Percentiles rank a stretch among this genome's conserved stretches.
phyloP scores from a whole-genome alignment of 2,329 filamentous ascomycete genomes.

The Chaetomiaceae sp. region DNA sequence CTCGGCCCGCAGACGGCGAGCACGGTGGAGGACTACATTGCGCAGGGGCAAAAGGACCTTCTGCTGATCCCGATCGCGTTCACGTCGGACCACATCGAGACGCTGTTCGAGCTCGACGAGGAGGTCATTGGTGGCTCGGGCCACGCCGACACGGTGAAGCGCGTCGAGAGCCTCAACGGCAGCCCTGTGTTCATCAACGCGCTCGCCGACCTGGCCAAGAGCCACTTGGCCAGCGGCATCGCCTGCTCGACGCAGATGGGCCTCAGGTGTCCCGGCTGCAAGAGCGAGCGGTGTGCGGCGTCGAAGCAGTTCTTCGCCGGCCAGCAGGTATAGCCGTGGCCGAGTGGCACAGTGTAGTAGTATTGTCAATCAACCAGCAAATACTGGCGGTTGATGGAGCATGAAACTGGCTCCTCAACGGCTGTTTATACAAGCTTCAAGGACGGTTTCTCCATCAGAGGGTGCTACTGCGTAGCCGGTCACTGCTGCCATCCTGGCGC shows the following conservation, averaged over 20 bases:
- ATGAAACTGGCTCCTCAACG: too few species aligned
- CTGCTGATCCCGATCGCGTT: slow-evolving; percentile 93
- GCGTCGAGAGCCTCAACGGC: slow-evolving; percentile 87
- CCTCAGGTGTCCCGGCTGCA: slow-evolving; percentile 87
- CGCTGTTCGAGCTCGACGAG: slow-evolving; percentile 84
- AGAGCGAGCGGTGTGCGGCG: slow-evolving; percentile 78
- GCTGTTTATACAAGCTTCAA: too few species aligned
- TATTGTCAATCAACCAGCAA: too few species aligned
- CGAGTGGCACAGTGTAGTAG: neutral
- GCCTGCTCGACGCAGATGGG: slow-evolving; percentile 78
- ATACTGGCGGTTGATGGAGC: too few species aligned
- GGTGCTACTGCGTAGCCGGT: too few species aligned
- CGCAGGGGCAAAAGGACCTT: slow-evolving; percentile 85
- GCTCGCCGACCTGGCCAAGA: slow-evolving; percentile 77
- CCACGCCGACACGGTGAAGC: slow-evolving; percentile 72
- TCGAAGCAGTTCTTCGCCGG: slow-evolving; percentile 61
- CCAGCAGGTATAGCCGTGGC: slow-evolving; percentile 19
- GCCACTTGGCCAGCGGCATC: slow-evolving; percentile 64
- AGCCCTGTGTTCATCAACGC: slow-evolving; percentile 85
- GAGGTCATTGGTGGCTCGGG: slow-evolving; percentile 90
- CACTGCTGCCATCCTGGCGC: too few species aligned
- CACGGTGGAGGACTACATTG: slow-evolving; percentile 82
- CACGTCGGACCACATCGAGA: slow-evolving; percentile 98
- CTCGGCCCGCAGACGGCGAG: slow-evolving; percentile 86
- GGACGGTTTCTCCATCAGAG: too few species aligned